Base-by-base conservation (phyloP, 208 protist species). In the Borovskyia barvae region DNA sequence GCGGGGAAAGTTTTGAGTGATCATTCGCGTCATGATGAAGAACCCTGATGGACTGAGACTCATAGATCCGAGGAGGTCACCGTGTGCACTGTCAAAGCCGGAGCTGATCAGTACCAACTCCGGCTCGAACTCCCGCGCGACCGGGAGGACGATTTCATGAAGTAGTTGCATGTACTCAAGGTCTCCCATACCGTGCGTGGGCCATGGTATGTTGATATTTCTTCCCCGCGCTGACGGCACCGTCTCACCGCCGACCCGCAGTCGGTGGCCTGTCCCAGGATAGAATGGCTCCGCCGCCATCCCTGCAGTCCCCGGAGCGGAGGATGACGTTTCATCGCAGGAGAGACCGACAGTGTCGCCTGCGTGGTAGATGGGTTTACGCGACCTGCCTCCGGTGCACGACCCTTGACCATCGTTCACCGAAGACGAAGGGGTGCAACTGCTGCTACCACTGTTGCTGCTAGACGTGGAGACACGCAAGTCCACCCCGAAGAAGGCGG, bases 151-250 rank as follows among this genome's bases (percentile, higher is more conserved):
- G n/a, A 99, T n/a, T 35, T 94, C 70, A n/a, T 91, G 36, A 42
- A 99, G 77, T 12, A 98, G 82, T 8, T 67, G 62, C 30, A 98
- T 48, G 70, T 98, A 99, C 61, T 98, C 97, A 3, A 90, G 66
- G 55, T 99, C 96, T 14, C 95, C 90, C 64, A 96, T 87, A 20
- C 77, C 86, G 36, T 68, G 72, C 24, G 77, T 66, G 26, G 88
- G 80, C 85, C 91, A 97, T 3, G 95, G 87, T 15, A 99, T 87
- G 69, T 99, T 99, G 48, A 99, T 81, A 61, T 90, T 98, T 33
- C 74, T 80, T 2, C 97, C 97, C 4, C 59, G 25, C n/a, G 92
- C 97, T 22, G 47, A 62, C 14, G 60, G 72, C 5, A 53, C 51
- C 8, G 28, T 29, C 20, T 87, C 83, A 3, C 83, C 87, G 33